These are phyloP conservation scores for Neurospora tetraspora DNA, from an alignment of 495 filamentous ascomycete species.

Conservation along the genomic window DNA sequence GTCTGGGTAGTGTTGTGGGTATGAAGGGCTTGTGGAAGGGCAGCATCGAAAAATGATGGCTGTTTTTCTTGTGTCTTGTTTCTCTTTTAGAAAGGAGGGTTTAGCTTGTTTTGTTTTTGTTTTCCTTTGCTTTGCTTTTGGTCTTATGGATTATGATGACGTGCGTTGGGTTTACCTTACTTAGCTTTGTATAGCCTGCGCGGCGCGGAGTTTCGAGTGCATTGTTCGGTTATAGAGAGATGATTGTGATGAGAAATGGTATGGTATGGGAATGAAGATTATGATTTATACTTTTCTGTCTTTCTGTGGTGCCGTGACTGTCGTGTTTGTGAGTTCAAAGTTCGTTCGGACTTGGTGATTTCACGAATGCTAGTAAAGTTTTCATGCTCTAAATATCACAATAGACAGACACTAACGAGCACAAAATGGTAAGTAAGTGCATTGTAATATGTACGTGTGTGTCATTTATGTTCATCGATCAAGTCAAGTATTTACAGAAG, in stretches of 20 bases:
- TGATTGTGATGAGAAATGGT: background rate
- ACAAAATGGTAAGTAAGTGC: background rate
- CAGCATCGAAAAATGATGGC: background rate
- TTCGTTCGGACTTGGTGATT: background rate
- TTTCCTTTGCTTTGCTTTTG: background rate
- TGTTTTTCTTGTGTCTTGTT: background rate
- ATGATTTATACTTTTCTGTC: background rate
- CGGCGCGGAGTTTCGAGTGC: background rate
- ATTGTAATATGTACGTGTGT: background rate
- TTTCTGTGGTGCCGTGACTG: background rate
- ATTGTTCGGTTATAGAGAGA: background rate
- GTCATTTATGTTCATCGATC: background rate
- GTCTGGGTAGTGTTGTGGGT: background rate
- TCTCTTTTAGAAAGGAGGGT: background rate
- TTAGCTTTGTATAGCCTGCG: background rate
- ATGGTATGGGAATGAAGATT: background rate
- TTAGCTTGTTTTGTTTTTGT: background rate
- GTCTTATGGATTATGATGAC: background rate
- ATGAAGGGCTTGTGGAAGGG: background rate
- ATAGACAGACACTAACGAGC: too few relatives aligned
- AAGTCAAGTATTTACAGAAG: background rate
- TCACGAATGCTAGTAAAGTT: background rate
- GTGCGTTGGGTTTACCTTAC: background rate
- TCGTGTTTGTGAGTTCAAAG: background rate
- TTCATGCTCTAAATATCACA: background rate